Percentiles rank a stretch among this genome's conserved stretches.
These are phyloP conservation scores for Huntiella omanensis DNA, from an alignment of 2,329 filamentous ascomycete genomes.

Conservation along the genomic window DNA sequence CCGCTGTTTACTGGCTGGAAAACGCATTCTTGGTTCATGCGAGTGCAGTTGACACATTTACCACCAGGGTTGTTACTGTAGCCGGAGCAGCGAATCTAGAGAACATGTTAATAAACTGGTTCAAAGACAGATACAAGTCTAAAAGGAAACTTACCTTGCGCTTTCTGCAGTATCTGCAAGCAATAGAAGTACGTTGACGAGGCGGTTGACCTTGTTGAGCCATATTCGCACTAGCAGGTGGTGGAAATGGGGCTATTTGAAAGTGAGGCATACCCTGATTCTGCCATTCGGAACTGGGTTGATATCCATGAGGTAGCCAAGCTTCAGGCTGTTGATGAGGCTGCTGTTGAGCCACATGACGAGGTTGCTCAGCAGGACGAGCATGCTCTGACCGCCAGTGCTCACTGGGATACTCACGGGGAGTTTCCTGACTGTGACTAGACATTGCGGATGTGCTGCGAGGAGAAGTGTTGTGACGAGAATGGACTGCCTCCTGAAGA, in stretches of 20 bases:
- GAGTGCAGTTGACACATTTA: slow-evolving; percentile 41
- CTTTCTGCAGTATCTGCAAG: slow-evolving; percentile 41
- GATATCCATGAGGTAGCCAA: no score
- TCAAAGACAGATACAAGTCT: neutral
- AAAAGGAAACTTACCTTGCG: slow-evolving; percentile 28
- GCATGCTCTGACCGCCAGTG: no score
- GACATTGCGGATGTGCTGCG: no score
- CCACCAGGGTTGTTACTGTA: slow-evolving; percentile 39
- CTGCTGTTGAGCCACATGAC: neutral
- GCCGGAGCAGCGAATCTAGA: slow-evolving; percentile 40
- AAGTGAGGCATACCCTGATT: no score
- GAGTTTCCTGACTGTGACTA: no score
- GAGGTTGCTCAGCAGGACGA: neutral
- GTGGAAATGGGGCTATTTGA: no score
- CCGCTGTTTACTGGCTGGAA: slow-evolving; percentile 40
- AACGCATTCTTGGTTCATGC: slow-evolving; percentile 42
- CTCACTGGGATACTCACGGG: neutral
- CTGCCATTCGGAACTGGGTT: no score
- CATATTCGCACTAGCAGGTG: neutral
- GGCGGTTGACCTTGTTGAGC: slow-evolving; percentile 20
- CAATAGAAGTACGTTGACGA: slow-evolving; percentile 39
- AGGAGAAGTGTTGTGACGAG: neutral
- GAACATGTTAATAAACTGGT: slow-evolving; percentile 1
- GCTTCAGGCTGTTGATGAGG: neutral
- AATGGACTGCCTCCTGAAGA: neutral